Evolutionary conservation across 2,329 filamentous ascomycete species (phyloP), one percentile per base, ranked within the genome.

Genomic region (Pestalotiopsis sp.): DNA sequence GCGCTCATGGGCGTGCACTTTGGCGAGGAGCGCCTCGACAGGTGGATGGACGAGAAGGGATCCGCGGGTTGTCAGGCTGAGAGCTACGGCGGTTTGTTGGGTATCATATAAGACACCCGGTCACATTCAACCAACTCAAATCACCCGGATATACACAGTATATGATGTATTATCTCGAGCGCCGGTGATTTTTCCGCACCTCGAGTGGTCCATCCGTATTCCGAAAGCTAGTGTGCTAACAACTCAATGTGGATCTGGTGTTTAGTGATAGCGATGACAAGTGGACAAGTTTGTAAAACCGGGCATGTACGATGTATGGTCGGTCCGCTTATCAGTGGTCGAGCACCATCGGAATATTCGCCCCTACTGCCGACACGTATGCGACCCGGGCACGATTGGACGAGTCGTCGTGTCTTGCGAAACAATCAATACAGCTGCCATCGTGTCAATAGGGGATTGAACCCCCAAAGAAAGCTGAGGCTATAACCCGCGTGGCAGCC

Each of bases 11-110:
- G 60, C 31, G 36, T 63, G 2, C 38, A 38, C 14, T 63, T 63
- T 41, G 60, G 36, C 31, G 27, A 38, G 27, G 60, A 63, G 27
- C 13, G 60, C 7, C 25, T 63, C 13, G 60, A 63, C 27, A 27
- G 60, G 20, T 63, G 60, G 60, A 11, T 63, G n/a, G 60, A 41
- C 36, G 60, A 63, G 27, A 63, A 63, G 36, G 27, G 60, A 3
- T 13, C 25, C n/a, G 23, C 13, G 60, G 38, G 23, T 36, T 14
- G 23, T 27, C 57, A 23, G 57, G 11, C 17, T 36, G 31, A 9
- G 31, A 36, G 31, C 6, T 36, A 36, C 6, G 7, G 31, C 31
- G 31, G 31, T 2, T 7, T 36, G 31, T 9, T 36, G 31, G 31
- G 31, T 36, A 9, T 36, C 31, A 36, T 36, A 2, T 36, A 36